Evolutionary conservation across 2,329 filamentous ascomycete genomes (phyloP).

Genomic region (Sarocladium strictum): DNA sequence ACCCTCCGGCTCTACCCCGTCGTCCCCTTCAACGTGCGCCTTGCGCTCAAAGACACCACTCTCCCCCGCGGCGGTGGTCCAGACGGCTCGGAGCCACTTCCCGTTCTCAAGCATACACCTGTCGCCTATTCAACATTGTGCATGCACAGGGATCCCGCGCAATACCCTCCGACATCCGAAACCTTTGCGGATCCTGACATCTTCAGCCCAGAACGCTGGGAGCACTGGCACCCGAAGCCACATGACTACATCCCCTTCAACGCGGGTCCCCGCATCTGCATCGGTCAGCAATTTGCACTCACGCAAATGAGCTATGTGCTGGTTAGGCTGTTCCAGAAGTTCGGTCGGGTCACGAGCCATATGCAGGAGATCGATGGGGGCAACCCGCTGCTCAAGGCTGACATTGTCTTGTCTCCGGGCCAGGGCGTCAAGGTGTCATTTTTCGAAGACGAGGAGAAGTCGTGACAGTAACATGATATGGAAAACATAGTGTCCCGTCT

Average conservation of each 20-base stretch:
- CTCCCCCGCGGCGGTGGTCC: slow-evolving; percentile 66
- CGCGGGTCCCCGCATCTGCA: slow-evolving; percentile 66
- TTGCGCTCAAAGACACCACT: slow-evolving; percentile 66
- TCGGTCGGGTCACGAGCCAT: slow-evolving; percentile 53
- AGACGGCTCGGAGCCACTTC: slow-evolving; percentile 55
- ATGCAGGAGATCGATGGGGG: slow-evolving; percentile 52
- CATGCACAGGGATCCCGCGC: slow-evolving; percentile 65
- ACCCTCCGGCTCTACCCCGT: slow-evolving; percentile 71
- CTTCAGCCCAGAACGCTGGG: slow-evolving; percentile 66
- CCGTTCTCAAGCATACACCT: slow-evolving; percentile 58
- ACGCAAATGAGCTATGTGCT: slow-evolving; percentile 72
- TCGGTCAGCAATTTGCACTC: slow-evolving; percentile 76
- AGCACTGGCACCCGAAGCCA: slow-evolving; percentile 53
- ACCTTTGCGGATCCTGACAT: slow-evolving; percentile 38
- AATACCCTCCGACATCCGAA: slow-evolving; percentile 48
- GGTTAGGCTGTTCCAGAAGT: slow-evolving; percentile 66
- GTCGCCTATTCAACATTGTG: slow-evolving; percentile 62
- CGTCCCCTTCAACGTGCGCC: slow-evolving; percentile 74
- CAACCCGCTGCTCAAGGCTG: slow-evolving; percentile 46
- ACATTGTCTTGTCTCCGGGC: slow-evolving; percentile 54
- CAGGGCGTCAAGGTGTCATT: slow-evolving; percentile 54
- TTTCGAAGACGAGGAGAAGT: slow-evolving; percentile 35
- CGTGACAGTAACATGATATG: background rate
- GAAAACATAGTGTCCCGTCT: too few species aligned
- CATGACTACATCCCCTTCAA: slow-evolving; percentile 75